Evolutionary conservation across 192 early-diverging fungal genomes (phyloP), one percentile per base, ranked within the genome.

Genomic region (Umbelopsis ramanniana): DNA sequence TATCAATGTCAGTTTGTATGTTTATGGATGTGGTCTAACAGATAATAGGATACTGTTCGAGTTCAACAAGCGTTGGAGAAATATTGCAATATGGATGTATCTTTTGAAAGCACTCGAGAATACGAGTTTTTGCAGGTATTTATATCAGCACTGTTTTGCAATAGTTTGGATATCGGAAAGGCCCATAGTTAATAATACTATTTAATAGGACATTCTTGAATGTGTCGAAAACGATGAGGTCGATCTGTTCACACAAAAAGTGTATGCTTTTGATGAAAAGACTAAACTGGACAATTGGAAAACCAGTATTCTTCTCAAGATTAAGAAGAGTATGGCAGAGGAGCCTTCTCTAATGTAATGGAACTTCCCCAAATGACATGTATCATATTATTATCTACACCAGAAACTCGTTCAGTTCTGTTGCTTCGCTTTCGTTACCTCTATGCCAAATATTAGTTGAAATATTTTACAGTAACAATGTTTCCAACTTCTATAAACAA

Each of bases 251-350:
- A 95, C 94, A 6, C 85, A 90, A 71, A 84, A 86, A 24, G 91
- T 97, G 17, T 84, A 88, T 22, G 90, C 91, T 46, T 98, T 88
- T 83, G 96, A 99, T 79, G 83, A 90, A 66, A 77, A 98, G 66
- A 94, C 93, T 33, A 92, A 93, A 77, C 86, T 99, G 45, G 98
- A 99, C 84, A 88, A 88, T 76, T 99, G 98, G 98, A 99, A 98
- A 83, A 98, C 97, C 14, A 89, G 91, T 29, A 82, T 98, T 60
- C 81, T 98, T 52, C 84, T 98, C 68, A 85, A 86, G 68, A 91
- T 97, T 70, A 97, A 98, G 85, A 94, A 96, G 78, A 77, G 89
- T 23, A 87, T 97, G 66, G 89, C 87, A 81, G 86, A 87, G 40
- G 87, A 87, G 19, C 82, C 85, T 6, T 82, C 82, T 69, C 79